A percentile compares a stretch with the other conserved stretches of the same genome.
phyloP scores from a whole-genome alignment of 2,329 filamentous ascomycete genomes.

The Alternaria sp. region DNA sequence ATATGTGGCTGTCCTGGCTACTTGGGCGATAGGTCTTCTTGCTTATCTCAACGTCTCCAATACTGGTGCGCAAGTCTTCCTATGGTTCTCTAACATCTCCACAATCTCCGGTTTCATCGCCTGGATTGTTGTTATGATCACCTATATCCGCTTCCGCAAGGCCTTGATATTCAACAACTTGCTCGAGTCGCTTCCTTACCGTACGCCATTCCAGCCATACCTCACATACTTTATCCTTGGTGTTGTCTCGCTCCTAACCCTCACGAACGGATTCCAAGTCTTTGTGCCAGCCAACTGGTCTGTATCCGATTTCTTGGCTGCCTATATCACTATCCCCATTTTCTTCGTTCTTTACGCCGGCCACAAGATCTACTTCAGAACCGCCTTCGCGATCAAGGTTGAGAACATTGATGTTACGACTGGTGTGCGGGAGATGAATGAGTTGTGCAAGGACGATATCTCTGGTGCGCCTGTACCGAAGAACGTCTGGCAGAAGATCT shows the following conservation, averaged over 20 bases:
- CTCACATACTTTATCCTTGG: slow-evolving; percentile 67
- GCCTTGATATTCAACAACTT: slow-evolving; percentile 61
- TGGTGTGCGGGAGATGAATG: slow-evolving; percentile 49
- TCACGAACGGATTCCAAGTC: slow-evolving; percentile 57
- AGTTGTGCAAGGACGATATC: slow-evolving; percentile 43
- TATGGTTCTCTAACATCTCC: slow-evolving; percentile 76
- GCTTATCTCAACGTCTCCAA: slow-evolving; percentile 61
- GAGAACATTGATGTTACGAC: slow-evolving; percentile 45
- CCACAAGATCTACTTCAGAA: slow-evolving; percentile 45
- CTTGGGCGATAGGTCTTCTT: slow-evolving; percentile 55
- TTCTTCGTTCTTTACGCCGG: slow-evolving; percentile 46
- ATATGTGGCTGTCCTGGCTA: slow-evolving; percentile 49
- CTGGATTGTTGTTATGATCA: slow-evolving; percentile 65
- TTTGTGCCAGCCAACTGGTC: slow-evolving; percentile 60
- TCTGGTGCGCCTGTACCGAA: slow-evolving; percentile 43
- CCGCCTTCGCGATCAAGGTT: slow-evolving; percentile 37
- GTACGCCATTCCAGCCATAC: slow-evolving; percentile 57
- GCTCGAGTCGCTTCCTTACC: slow-evolving; percentile 62
- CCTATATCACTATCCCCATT: slow-evolving; percentile 57
- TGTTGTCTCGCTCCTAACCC: slow-evolving; percentile 52
- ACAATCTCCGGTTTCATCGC: slow-evolving; percentile 65
- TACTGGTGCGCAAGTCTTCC: slow-evolving; percentile 62
- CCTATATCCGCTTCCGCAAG: slow-evolving; percentile 67
- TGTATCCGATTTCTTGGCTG: slow-evolving; percentile 60
- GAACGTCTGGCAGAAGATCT: slow-evolving; percentile 44